A percentile compares a stretch with the other conserved stretches of the same genome.
Evolutionary conservation across 768 basidiomycete species (phyloP).

Genomic region (Boletus rubroflammeus): DNA sequence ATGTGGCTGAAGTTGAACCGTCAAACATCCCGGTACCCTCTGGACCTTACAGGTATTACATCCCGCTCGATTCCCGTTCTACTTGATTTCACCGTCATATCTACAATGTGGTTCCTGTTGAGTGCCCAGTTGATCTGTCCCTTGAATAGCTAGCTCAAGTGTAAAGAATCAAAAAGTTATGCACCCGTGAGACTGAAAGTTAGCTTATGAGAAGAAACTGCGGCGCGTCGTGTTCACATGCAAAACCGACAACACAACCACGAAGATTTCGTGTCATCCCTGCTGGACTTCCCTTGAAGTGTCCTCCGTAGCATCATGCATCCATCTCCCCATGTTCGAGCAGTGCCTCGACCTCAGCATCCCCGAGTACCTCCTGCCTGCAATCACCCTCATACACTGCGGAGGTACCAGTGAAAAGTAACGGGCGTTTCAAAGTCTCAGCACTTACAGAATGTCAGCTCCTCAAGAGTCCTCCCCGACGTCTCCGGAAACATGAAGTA

Average conservation of each 20-base stretch:
- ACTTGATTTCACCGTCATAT: no score
- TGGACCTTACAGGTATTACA: no score
- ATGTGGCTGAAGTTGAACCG: no score
- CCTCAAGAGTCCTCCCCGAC: conserved; percentile 17
- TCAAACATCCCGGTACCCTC: no score
- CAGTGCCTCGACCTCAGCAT: neutral
- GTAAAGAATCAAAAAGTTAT: no score
- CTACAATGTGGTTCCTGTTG: no score
- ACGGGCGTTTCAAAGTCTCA: neutral
- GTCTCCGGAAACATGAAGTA: conserved; percentile 22
- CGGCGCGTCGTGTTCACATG: neutral
- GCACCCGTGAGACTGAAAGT: no score
- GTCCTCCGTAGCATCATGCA: neutral
- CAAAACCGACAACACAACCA: neutral
- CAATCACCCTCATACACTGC: conserved; percentile 4
- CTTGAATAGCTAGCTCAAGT: no score
- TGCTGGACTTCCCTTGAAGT: neutral
- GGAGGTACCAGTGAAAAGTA: no score
- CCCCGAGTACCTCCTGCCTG: neutral
- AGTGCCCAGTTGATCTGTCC: no score
- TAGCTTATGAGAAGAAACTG: neutral
- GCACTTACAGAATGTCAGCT: conserved; percentile 17
- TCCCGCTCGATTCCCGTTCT: no score
- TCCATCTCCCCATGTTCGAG: neutral
- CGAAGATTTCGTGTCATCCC: no score